These are phyloP conservation scores for Diaporthe sp. DNA, from an alignment of 2,329 filamentous ascomycete genomes.

Conservation along the genomic window DNA sequence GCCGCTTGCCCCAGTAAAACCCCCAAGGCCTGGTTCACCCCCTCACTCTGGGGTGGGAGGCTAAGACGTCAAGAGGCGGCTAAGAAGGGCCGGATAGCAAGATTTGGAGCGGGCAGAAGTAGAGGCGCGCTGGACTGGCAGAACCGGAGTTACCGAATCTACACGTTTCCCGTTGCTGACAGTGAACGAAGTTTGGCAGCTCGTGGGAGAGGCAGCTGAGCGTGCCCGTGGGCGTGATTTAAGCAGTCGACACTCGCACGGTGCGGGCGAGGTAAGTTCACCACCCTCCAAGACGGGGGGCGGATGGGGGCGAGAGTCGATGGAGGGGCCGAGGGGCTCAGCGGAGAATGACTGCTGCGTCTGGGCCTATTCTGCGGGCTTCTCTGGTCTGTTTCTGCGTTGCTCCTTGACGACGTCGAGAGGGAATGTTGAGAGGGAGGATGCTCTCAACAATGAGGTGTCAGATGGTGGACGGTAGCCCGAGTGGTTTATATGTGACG, in stretches of 20 bases:
- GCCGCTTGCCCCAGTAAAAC: conserved; percentile 33
- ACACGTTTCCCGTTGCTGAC: conserved; percentile 20
- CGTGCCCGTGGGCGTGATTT: conserved; percentile 18
- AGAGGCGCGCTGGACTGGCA: not conserved
- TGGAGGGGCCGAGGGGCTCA: conserved; percentile 24
- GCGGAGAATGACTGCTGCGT: conserved; percentile 10
- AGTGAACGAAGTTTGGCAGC: conserved; percentile 7
- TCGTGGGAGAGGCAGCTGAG: conserved; percentile 22
- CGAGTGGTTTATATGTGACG: conserved; percentile 28
- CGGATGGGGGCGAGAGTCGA: not conserved
- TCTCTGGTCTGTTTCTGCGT: not conserved
- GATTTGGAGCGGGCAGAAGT: conserved; percentile 11
- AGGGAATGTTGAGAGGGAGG: not conserved
- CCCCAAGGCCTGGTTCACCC: conserved; percentile 16
- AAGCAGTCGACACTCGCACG: conserved; percentile 3
- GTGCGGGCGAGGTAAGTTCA: conserved; percentile 29
- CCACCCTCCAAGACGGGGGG: conserved; percentile 33
- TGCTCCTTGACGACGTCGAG: not conserved
- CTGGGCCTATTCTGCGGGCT: conserved; percentile 18
- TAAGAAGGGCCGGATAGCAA: conserved; percentile 5
- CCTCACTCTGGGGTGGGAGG: conserved; percentile 25
- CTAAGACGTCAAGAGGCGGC: conserved; percentile 39
- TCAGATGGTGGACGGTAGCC: not conserved
- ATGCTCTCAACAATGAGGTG: not conserved
- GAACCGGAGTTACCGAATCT: conserved; percentile 17